Percentiles rank a stretch among this genome's conserved stretches.
Conservation (phyloP, 768 basidiomycete species). For the Leccinum incarnatum region DNA sequence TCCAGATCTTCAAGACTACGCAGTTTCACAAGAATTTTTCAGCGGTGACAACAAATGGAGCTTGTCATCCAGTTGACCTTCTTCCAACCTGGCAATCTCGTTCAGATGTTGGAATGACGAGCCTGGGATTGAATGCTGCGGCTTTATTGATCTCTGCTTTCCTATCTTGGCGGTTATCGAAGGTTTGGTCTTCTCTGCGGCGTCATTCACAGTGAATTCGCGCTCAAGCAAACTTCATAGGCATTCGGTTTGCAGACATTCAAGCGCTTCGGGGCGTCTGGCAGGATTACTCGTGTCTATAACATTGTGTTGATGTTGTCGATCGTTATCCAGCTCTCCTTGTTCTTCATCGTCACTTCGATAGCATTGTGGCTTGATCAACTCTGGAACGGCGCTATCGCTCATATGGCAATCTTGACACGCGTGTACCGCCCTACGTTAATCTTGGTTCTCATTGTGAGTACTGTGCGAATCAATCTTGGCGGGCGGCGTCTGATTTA, state of each 20-base stretch:
- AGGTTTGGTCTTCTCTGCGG: slow-evolving; percentile 41
- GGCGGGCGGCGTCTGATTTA: neutral
- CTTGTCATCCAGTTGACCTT: slow-evolving; percentile 54
- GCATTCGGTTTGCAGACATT: slow-evolving; percentile 85
- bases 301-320: slow-evolving; percentile 68
- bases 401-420: slow-evolving; percentile 44
- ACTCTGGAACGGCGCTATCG: slow-evolving; percentile 64
- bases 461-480: slow-evolving; percentile 26
- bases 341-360: slow-evolving; percentile 73
- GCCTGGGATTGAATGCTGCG: slow-evolving; percentile 58
- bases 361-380: slow-evolving; percentile 78
- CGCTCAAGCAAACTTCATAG: slow-evolving; percentile 30
- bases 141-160: slow-evolving; percentile 59
- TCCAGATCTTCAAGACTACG: slow-evolving; percentile 61
- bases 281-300: slow-evolving; percentile 72
- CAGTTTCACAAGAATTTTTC: slow-evolving; percentile 56
- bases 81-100: slow-evolving; percentile 61
- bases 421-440: slow-evolving; percentile 54
- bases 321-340: slow-evolving; percentile 68
- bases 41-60: slow-evolving; percentile 57
- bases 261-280: slow-evolving; percentile 78
- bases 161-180: slow-evolving; percentile 72
- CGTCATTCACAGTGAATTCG: neutral
- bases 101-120: slow-evolving; percentile 58
- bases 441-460: slow-evolving; percentile 57